These are phyloP conservation scores for Hypoxylon sp. DNA, from an alignment of 2,329 filamentous ascomycete species.

Conservation along the genomic window DNA sequence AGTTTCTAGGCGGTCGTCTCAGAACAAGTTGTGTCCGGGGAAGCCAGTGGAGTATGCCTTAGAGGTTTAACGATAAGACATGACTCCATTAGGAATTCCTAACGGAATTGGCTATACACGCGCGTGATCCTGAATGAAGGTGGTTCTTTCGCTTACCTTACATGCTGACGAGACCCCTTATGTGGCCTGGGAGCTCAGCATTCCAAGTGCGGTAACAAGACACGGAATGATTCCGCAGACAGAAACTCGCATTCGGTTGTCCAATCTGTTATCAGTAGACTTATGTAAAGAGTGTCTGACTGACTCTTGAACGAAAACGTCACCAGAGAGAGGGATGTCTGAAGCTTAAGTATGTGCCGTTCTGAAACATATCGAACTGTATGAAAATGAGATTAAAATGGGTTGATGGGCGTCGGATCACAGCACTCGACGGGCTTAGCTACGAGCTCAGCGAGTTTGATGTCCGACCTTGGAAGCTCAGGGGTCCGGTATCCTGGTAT, in stretches of 20 bases:
- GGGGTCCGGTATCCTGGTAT: slow-evolving; percentile 28
- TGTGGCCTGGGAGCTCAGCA: too few relatives aligned
- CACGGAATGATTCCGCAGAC: neutral
- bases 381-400: slow-evolving; percentile 33
- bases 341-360: slow-evolving; percentile 22
- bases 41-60: neutral
- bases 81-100: neutral
- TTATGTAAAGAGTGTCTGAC: slow-evolving; percentile 26
- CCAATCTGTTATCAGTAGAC: slow-evolving; percentile 3
- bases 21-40: neutral
- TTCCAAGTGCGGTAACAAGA: slow-evolving; percentile 1
- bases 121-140: too few relatives aligned
- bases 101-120: too few relatives aligned
- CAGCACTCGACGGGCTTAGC: slow-evolving; percentile 23
- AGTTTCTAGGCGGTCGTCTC: neutral
- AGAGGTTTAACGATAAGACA: neutral
- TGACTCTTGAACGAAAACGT: neutral
- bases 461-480: slow-evolving; percentile 32
- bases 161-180: too few relatives aligned
- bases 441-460: slow-evolving; percentile 36
- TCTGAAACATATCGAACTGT: slow-evolving; percentile 30
- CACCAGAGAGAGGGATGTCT: slow-evolving; percentile 18
- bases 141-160: too few relatives aligned
- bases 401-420: slow-evolving; percentile 27
- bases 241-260: neutral